A percentile compares a stretch with the other conserved stretches of the same genome.
These are phyloP conservation scores for Macrolepiota fuliginosa DNA, from an alignment of 768 basidiomycete species.

Conservation along the genomic window DNA sequence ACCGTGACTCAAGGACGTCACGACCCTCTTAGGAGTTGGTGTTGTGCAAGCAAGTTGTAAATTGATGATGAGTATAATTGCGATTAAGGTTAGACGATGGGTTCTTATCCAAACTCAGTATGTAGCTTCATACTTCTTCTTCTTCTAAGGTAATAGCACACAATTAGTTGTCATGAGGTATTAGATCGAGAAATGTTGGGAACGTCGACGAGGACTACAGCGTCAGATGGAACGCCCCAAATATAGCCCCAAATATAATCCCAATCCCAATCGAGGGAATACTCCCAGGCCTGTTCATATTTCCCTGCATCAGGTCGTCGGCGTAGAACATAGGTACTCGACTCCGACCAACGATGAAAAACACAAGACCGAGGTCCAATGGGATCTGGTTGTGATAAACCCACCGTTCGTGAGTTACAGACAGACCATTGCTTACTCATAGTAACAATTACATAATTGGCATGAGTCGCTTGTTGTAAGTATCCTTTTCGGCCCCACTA, in stretches of 20 bases:
- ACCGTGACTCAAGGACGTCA: too few species aligned
- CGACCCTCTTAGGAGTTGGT: too few species aligned
- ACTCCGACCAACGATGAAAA: slow-evolving; percentile 23
- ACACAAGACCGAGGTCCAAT: slow-evolving; percentile 39
- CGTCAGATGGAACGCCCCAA: background rate
- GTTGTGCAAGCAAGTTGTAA: too few species aligned
- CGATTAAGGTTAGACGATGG: too few species aligned
- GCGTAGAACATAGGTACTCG: background rate
- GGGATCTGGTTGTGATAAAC: slow-evolving; percentile 53
- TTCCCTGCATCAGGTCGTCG: background rate
- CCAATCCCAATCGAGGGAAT: background rate
- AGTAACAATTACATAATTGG: slow-evolving; percentile 16
- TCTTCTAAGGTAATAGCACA: too few species aligned
- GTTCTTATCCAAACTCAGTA: too few species aligned
- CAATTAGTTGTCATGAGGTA: background rate
- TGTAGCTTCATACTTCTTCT: too few species aligned
- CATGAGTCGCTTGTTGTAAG: slow-evolving; percentile 16
- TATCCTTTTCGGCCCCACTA: background rate
- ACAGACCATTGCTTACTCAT: background rate
- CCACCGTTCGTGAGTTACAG: slow-evolving; percentile 46
- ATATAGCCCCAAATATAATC: background rate
- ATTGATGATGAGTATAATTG: too few species aligned
- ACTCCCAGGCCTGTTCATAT: too few species aligned
- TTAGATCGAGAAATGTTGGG: background rate
- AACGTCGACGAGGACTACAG: background rate